Conservation (phyloP, 768 basidiomycete species). For the Boletus rex-veris region DNA sequence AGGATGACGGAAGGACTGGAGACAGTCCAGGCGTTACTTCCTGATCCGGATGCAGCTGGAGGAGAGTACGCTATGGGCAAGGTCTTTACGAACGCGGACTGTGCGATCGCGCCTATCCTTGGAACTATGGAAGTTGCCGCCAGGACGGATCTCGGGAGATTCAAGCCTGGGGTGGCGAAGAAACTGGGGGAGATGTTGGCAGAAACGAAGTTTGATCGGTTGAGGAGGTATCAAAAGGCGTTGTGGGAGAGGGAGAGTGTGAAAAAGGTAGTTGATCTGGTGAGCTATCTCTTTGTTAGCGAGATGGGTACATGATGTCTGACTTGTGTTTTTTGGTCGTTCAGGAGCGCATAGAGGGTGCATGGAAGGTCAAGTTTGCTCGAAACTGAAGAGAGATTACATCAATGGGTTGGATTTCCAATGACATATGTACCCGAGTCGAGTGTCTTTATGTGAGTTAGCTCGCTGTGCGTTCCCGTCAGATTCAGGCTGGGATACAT, state of each 20-base stretch:
- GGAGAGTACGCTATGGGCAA: constrained; percentile 37
- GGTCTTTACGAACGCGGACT: constrained; percentile 59
- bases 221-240: constrained; percentile 46
- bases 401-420: too few relatives aligned
- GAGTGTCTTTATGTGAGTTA: too few relatives aligned
- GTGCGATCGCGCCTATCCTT: constrained; percentile 54
- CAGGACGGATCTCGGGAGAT: constrained; percentile 45
- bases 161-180: constrained; percentile 36
- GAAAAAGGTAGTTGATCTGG: constrained; percentile 6
- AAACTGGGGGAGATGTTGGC: constrained; percentile 41
- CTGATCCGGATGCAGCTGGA: constrained; percentile 37
- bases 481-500: too few relatives aligned
- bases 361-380: not conserved
- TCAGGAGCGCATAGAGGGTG: constrained; percentile 3
- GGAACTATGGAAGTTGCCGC: constrained; percentile 41
- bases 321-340: not conserved
- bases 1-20: not conserved
- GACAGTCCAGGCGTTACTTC: constrained; percentile 7
- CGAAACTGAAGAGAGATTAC: too few relatives aligned
- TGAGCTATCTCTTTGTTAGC: not conserved
- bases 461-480: too few relatives aligned
- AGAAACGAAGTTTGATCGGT: constrained; percentile 42
- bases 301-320: not conserved
- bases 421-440: too few relatives aligned
- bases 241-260: constrained; percentile 39